Evolutionary conservation across 2,329 filamentous ascomycete genomes (phyloP).

Genomic region (Trichoderma arundinaceum): DNA sequence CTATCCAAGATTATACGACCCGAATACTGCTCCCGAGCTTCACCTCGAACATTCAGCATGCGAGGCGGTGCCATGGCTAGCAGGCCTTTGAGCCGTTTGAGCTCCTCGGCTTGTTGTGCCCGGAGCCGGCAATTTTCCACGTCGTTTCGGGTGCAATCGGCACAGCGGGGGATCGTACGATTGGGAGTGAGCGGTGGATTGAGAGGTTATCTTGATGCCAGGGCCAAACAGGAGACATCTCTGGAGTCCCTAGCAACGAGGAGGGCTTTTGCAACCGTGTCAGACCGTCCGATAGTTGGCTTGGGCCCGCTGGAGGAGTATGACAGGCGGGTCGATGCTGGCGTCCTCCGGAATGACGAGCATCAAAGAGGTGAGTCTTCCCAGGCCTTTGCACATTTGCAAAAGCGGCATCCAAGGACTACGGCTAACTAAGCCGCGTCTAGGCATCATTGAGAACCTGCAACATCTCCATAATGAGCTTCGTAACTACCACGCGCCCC

Average conservation of each 20-base stretch:
- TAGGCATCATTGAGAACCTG: conserved; percentile 82
- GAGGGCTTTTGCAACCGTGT: conserved; percentile 42
- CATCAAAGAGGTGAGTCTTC: conserved; percentile 76
- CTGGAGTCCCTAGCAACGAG: conserved; percentile 25
- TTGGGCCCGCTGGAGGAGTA: conserved; percentile 86
- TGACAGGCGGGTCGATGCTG: conserved; percentile 75
- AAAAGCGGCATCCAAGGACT: too few species aligned
- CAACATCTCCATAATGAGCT: conserved; percentile 90
- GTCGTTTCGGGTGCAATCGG: conserved; percentile 14
- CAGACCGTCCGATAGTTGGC: conserved; percentile 39
- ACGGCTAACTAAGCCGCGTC: conserved; percentile 42
- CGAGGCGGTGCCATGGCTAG: conserved; percentile 32
- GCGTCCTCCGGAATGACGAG: conserved; percentile 81
- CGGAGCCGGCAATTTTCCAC: conserved; percentile 16
- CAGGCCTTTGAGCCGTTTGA: conserved; percentile 33
- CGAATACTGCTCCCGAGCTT: not conserved
- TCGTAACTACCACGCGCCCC: conserved; percentile 71
- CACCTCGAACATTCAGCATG: conserved; percentile 30
- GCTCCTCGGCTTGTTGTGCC: conserved; percentile 30
- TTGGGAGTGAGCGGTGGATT: conserved; percentile 16
- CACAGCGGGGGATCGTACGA: conserved; percentile 9
- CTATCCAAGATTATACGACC: not conserved
- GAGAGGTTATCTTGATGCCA: not conserved
- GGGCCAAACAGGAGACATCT: not conserved
- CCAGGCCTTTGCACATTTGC: not conserved